Percentiles rank a stretch among this genome's conserved stretches.
Conservation (phyloP, 176 grass and related monocot genomes). For the sorghum (Sorghum bicolor) region Sorghum_bicolor_NCBIv3 NC_012878.2:58452001-58452500, state of each 20-base stretch:
- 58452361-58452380: background rate
- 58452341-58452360: background rate
- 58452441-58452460: background rate
- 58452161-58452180: background rate
- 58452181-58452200: background rate
- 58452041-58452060: background rate
- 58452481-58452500: constrained; percentile 47
- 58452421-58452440: constrained; percentile 9
- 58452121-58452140: background rate
- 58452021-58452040: background rate
- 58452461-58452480: background rate
- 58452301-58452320: background rate
- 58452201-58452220: background rate
- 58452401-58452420: background rate
- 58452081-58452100: background rate
- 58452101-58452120: background rate
- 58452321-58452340: background rate
- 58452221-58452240: background rate
- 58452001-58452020: background rate
- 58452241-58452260: background rate
- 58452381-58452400: background rate
- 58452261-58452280: background rate
- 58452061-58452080: background rate
- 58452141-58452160: background rate
- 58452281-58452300: background rate